Percentiles rank a stretch among this genome's conserved stretches.
Conservation (phyloP, 805 yeast species). For the Kluyveromyces dobzhanskii region DNA sequence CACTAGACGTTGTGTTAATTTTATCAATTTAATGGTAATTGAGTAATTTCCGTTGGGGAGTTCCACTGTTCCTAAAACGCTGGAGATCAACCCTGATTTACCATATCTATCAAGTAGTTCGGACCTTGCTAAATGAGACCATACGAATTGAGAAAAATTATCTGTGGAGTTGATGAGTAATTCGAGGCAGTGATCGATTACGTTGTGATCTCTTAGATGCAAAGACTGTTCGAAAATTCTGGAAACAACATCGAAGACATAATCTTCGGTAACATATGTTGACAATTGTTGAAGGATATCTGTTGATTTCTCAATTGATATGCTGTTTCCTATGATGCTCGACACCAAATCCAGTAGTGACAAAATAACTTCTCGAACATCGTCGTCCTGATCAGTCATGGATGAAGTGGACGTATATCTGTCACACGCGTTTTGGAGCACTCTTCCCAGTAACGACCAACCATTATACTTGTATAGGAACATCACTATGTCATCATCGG, state of each 20-base stretch:
- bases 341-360: conserved; percentile 46
- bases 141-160: conserved; percentile 56
- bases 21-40: conserved; percentile 54
- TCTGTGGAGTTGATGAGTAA: conserved; percentile 42
- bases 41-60: conserved; percentile 56
- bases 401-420: conserved; percentile 24
- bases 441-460: conserved; percentile 78
- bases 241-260: conserved; percentile 53
- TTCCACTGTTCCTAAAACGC: conserved; percentile 64
- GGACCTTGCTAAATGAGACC: conserved; percentile 70
- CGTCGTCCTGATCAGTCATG: conserved; percentile 26
- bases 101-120: conserved; percentile 53
- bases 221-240: conserved; percentile 62
- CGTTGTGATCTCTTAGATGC: conserved; percentile 41
- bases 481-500: conserved; percentile 38
- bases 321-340: conserved; percentile 34
- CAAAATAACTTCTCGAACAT: conserved; percentile 34
- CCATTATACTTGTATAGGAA: conserved; percentile 74
- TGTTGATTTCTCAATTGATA: conserved; percentile 33
- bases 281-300: conserved; percentile 30
- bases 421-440: conserved; percentile 50
- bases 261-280: conserved; percentile 45
- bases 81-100: conserved; percentile 55
- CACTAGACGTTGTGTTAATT: conserved; percentile 45
- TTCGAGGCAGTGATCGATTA: conserved; percentile 39